phyloP scores from a whole-genome alignment of 352 stramenopile genomes.

The Phytophthora cryptogea region DNA sequence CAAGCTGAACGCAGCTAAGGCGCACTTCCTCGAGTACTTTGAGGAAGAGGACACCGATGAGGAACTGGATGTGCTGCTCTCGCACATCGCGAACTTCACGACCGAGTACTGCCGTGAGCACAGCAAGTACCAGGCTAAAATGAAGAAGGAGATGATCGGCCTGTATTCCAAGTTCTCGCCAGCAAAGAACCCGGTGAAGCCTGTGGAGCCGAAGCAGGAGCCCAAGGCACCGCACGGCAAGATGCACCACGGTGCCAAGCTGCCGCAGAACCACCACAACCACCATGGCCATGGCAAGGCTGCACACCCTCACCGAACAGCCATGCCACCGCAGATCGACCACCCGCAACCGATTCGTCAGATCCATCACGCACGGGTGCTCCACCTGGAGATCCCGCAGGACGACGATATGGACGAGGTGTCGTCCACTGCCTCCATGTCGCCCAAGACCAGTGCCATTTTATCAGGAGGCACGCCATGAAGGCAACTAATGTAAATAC shows the following conservation, averaged over 20 bases:
- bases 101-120: slow-evolving; percentile 75
- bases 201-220: slow-evolving; percentile 31
- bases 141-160: slow-evolving; percentile 45
- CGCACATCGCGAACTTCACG: slow-evolving; percentile 77
- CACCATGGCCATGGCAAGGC: slow-evolving; percentile 22
- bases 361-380: slow-evolving; percentile 32
- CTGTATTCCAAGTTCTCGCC: slow-evolving; percentile 41
- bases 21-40: slow-evolving; percentile 80
- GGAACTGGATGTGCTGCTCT: slow-evolving; percentile 74
- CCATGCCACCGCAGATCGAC: slow-evolving; percentile 34
- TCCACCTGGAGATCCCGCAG: slow-evolving; percentile 33
- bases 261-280: slow-evolving; percentile 16
- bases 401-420: slow-evolving; percentile 37
- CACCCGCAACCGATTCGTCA: slow-evolving; percentile 33
- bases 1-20: slow-evolving; percentile 65
- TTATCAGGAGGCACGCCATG: slow-evolving; percentile 19
- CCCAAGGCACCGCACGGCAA: slow-evolving; percentile 24
- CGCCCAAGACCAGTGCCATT: slow-evolving; percentile 37
- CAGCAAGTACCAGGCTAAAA: slow-evolving; percentile 63
- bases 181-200: slow-evolving; percentile 31
- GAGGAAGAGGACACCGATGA: slow-evolving; percentile 83
- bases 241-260: slow-evolving; percentile 27
- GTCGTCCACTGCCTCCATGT: slow-evolving; percentile 31
- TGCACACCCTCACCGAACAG: slow-evolving; percentile 26
- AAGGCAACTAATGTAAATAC: slow-evolving; percentile 27